Percentiles rank a stretch among this genome's conserved stretches.
phyloP scores from a whole-genome alignment of 1,284 basidiomycete species.

The Ustilago vetiveriae region DNA sequence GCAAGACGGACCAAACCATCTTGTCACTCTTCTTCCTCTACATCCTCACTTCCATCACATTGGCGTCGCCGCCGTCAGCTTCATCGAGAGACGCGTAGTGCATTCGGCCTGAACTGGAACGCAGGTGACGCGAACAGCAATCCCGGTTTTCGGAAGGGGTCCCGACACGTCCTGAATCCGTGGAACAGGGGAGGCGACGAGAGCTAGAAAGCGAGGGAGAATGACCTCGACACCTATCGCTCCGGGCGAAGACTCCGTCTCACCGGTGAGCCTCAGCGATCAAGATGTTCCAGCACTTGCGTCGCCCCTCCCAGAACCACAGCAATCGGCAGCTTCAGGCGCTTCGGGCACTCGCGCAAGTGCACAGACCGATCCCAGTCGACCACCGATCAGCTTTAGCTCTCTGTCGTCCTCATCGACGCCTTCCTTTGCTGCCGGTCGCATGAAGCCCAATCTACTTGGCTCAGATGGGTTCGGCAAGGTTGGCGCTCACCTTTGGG shows the following conservation, averaged over 20 bases:
- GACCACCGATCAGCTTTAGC: slow-evolving; percentile 1
- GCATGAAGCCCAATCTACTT: slow-evolving; percentile 27
- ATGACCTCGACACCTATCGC: background rate
- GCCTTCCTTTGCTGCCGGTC: slow-evolving; percentile 3
- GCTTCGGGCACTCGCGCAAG: background rate
- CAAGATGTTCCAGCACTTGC: slow-evolving; percentile 32
- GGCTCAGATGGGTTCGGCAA: slow-evolving; percentile 41
- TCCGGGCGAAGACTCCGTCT: background rate
- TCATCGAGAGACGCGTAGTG: no score
- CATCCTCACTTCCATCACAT: no score
- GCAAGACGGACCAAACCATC: no score
- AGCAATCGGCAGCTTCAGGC: slow-evolving; percentile 5
- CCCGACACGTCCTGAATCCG: no score
- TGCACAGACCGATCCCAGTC: slow-evolving; percentile 3
- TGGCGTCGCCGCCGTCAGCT: no score
- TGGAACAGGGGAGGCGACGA: no score
- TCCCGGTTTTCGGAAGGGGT: no score
- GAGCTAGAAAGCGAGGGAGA: no score
- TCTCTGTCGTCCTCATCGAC: slow-evolving; percentile 6
- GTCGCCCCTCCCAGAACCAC: slow-evolving; percentile 35
- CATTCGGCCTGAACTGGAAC: no score
- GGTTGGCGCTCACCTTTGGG: slow-evolving; percentile 41
- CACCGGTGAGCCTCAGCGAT: background rate
- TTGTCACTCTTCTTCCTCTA: no score
- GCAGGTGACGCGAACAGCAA: no score